phyloP scores from a whole-genome alignment of 768 basidiomycete species.

The Tulasnella calospora region DNA sequence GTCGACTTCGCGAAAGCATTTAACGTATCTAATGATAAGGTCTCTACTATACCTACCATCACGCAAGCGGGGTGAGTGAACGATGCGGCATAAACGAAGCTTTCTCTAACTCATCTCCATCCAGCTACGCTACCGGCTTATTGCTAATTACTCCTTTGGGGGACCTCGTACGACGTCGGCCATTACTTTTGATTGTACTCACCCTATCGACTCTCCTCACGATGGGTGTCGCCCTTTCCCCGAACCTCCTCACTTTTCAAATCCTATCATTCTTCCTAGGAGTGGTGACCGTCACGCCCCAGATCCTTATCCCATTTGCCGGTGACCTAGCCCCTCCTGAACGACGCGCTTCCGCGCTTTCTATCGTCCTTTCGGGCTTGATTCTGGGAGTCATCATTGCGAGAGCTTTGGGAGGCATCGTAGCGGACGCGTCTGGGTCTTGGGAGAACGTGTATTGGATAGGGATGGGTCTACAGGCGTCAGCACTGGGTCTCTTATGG shows the following conservation, averaged over 20 bases:
- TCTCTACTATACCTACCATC: constrained; percentile 36
- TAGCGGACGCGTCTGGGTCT: constrained; percentile 57
- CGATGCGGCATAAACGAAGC: neutral
- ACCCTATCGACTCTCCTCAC: constrained; percentile 53
- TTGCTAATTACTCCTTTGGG: constrained; percentile 76
- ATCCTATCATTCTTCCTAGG: constrained; percentile 67
- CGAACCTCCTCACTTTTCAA: constrained; percentile 56
- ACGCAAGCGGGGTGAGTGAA: constrained; percentile 32
- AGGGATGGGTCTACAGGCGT: constrained; percentile 37
- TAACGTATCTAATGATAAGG: constrained; percentile 32
- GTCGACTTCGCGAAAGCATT: constrained; percentile 35
- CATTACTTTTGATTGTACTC: constrained; percentile 58
- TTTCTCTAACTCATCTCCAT: constrained; percentile 20
- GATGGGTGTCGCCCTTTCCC: constrained; percentile 65
- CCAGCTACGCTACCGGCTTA: constrained; percentile 63
- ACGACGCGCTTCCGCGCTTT: constrained; percentile 66
- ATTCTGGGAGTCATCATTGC: constrained; percentile 70
- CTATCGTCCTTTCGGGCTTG: constrained; percentile 49
- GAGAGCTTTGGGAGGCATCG: constrained; percentile 67
- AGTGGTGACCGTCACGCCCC: constrained; percentile 55
- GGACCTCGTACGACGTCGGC: constrained; percentile 72
- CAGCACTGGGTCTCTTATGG: constrained; percentile 37
- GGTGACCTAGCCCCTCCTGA: constrained; percentile 77
- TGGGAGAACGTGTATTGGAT: constrained; percentile 51
- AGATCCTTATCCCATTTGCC: constrained; percentile 66